Evolutionary conservation across 345 rosid genomes (phyloP).

Genomic region (Mallotus nudiflorus): DNA sequence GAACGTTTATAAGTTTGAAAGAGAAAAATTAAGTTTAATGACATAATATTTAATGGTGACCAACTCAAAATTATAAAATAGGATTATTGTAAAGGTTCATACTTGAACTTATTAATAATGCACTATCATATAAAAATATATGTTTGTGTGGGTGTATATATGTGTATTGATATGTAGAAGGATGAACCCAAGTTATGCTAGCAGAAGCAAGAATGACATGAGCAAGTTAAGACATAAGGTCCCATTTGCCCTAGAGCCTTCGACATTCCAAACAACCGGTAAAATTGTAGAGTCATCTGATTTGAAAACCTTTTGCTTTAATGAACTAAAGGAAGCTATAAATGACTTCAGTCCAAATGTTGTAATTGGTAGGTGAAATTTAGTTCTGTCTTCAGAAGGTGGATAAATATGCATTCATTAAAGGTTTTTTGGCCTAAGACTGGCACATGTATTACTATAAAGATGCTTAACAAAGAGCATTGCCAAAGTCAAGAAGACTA

Average conservation of each 20-base stretch:
- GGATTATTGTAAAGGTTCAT: no score
- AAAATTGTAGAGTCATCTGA: conserved; percentile 24
- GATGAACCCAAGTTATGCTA: no score
- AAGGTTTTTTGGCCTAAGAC: conserved; percentile 5
- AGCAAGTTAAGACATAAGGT: conserved; percentile 21
- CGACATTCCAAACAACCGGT: conserved; percentile 23
- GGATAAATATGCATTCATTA: conserved; percentile 14
- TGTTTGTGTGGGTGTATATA: no score
- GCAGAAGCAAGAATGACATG: conserved; percentile 41
- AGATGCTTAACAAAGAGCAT: conserved; percentile 19
- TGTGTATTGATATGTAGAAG: no score
- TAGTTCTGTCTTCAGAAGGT: conserved; percentile 20
- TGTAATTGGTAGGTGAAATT: conserved; percentile 17
- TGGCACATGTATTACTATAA: conserved; percentile 19
- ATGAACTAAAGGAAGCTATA: conserved; percentile 15
- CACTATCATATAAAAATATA: no score
- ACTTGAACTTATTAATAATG: no score
- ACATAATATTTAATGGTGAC: no score
- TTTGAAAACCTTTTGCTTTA: conserved; percentile 13
- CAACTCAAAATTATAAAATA: no score
- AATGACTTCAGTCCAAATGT: conserved; percentile 18
- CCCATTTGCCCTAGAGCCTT: conserved; percentile 5
- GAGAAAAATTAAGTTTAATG: no score
- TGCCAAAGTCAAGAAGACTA: conserved; percentile 26
- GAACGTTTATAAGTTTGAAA: no score